These are phyloP conservation scores for Sclerotinia glacialis DNA, from an alignment of 2,329 filamentous ascomycete species.

Conservation along the genomic window DNA sequence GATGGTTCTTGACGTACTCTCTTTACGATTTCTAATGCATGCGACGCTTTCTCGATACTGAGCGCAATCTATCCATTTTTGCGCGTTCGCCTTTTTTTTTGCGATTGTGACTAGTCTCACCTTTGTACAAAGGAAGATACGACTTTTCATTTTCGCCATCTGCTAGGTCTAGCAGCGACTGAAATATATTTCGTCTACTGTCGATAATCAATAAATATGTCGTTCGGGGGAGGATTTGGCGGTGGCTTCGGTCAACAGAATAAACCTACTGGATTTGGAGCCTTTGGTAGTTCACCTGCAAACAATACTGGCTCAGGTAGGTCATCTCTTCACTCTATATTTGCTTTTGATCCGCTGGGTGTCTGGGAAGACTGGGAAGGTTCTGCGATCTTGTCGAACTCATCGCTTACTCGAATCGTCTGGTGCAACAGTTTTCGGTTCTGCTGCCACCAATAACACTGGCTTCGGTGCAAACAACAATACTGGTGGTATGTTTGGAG, in stretches of 20 bases:
- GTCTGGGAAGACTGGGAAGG: background rate
- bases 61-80: constrained; percentile 33
- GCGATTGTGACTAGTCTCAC: constrained; percentile 33
- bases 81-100: constrained; percentile 33
- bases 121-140: constrained; percentile 25
- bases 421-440: constrained; percentile 44
- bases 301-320: constrained; percentile 40
- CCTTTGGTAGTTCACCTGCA: constrained; percentile 43
- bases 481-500: constrained; percentile 42
- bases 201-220: constrained; percentile 34
- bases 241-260: constrained; percentile 61
- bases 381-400: constrained; percentile 29
- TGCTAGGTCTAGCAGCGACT: constrained; percentile 14
- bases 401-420: constrained; percentile 39
- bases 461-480: constrained; percentile 44
- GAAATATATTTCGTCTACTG: constrained; percentile 16
- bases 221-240: constrained; percentile 37
- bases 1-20: constrained; percentile 29
- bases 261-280: constrained; percentile 54
- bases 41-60: constrained; percentile 30
- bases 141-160: constrained; percentile 23
- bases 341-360: background rate
- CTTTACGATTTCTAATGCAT: constrained; percentile 36
- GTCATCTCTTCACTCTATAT: constrained; percentile 29
- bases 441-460: constrained; percentile 36